These are phyloP conservation scores for Neopestalotiopsis clavispora DNA, from an alignment of 2,329 filamentous ascomycete species.

Conservation along the genomic window DNA sequence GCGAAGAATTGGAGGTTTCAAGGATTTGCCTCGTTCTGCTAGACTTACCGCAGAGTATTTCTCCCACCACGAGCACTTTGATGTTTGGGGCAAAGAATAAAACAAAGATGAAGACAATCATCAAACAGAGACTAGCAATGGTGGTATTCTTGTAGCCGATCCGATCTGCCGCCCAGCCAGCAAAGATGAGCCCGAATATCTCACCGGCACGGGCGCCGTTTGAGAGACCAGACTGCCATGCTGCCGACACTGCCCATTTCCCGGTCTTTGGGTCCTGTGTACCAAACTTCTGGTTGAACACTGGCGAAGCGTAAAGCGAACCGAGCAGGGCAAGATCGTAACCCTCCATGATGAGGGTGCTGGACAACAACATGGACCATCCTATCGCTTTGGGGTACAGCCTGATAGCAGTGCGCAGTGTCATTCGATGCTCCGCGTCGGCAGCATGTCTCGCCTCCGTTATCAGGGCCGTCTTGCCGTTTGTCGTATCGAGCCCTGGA, in stretches of 20 bases:
- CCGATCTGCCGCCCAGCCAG: constrained; percentile 56
- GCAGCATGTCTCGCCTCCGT: constrained; percentile 47
- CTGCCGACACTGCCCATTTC: constrained; percentile 53
- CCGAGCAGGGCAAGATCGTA: constrained; percentile 56
- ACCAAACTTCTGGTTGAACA: constrained; percentile 53
- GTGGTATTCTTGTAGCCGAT: constrained; percentile 57
- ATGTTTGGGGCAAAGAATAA: constrained; percentile 57
- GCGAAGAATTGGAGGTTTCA: no score
- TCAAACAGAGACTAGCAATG: constrained; percentile 48
- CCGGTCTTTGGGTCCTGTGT: constrained; percentile 35
- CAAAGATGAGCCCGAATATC: constrained; percentile 59
- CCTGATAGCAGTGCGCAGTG: constrained; percentile 43
- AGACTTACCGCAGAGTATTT: constrained; percentile 46
- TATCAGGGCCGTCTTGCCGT: constrained; percentile 23
- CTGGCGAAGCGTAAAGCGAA: constrained; percentile 53
- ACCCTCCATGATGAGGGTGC: constrained; percentile 55
- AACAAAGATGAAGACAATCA: constrained; percentile 58
- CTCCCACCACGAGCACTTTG: constrained; percentile 50
- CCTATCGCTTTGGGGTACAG: constrained; percentile 52
- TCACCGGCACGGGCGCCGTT: constrained; percentile 59
- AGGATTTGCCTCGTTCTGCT: no score
- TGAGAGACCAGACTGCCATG: constrained; percentile 62
- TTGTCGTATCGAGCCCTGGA: not conserved
- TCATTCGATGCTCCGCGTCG: constrained; percentile 46
- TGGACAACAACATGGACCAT: constrained; percentile 51